Evolutionary conservation across 1,139 yeast genomes (phyloP).

Genomic region (Casaregolazyma lundiana): DNA sequence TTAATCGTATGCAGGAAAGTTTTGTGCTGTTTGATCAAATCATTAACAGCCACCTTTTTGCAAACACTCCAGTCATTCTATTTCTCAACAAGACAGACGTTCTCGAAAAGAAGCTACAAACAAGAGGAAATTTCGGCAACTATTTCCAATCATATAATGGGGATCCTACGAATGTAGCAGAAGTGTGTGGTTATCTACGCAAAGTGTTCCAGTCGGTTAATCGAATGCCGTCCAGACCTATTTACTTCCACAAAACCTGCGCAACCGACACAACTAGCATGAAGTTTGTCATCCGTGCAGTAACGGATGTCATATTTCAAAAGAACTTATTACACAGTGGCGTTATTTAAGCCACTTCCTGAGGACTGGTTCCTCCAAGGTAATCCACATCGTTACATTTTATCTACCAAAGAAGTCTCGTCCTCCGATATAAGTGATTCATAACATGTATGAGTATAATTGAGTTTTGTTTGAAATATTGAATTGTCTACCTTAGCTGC

Average conservation of each 20-base stretch:
- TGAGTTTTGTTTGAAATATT: no score
- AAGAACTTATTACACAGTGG: constrained; percentile 82
- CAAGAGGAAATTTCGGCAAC: constrained; percentile 39
- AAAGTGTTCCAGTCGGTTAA: constrained; percentile 43
- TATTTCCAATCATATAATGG: constrained; percentile 11
- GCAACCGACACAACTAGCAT: constrained; percentile 89
- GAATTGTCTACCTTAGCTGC: no score
- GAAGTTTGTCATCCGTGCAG: constrained; percentile 88
- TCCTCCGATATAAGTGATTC: no score
- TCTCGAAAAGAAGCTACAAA: constrained; percentile 62
- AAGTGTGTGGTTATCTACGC: constrained; percentile 27
- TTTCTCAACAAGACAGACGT: constrained; percentile 86
- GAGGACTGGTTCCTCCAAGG: no score
- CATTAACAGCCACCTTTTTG: constrained; percentile 83
- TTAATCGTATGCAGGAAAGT: constrained; percentile 89
- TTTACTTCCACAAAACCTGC: constrained; percentile 89
- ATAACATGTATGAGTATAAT: no score
- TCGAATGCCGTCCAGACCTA: constrained; percentile 57
- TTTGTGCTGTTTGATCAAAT: constrained; percentile 77
- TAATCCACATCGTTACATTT: no score
- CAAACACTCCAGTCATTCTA: constrained; percentile 78
- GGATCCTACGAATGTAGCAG: constrained; percentile 17
- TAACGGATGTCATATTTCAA: constrained; percentile 84
- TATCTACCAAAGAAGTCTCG: no score
- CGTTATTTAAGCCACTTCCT: constrained; percentile 46